Evolutionary conservation across 2,329 filamentous ascomycete species (phyloP).

Genomic region (Colletotrichum chrysophilum): DNA sequence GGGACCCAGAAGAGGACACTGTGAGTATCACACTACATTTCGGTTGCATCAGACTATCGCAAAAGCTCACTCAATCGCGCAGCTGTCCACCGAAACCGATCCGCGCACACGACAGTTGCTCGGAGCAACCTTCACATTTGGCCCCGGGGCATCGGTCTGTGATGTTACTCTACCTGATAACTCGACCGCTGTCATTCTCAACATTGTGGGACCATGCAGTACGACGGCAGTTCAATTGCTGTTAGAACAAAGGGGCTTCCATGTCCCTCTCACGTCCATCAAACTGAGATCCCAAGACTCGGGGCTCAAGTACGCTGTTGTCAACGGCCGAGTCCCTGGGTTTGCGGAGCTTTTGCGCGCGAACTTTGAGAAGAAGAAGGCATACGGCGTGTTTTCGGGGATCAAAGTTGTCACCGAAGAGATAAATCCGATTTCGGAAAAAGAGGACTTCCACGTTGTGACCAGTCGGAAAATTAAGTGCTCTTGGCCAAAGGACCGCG

Average conservation of each 20-base stretch:
- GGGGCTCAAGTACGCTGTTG: neutral
- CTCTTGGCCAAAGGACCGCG: slow-evolving; percentile 26
- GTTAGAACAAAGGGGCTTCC: neutral
- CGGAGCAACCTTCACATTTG: neutral
- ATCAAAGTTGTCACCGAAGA: neutral
- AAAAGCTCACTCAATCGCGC: neutral
- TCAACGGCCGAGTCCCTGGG: neutral
- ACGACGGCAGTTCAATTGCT: neutral
- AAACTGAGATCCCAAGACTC: neutral
- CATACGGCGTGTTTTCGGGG: neutral
- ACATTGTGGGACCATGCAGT: neutral
- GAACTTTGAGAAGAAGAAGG: neutral
- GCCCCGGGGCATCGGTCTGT: neutral
- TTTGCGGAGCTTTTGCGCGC: neutral
- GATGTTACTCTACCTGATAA: neutral
- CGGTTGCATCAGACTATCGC: neutral
- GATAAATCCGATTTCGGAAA: neutral
- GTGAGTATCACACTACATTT: neutral
- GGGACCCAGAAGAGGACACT: neutral
- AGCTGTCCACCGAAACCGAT: neutral
- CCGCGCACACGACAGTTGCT: neutral
- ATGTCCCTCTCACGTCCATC: neutral
- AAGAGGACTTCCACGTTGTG: neutral
- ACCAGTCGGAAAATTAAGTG: slow-evolving; percentile 9
- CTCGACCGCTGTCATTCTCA: neutral